Evolutionary conservation across 208 protist genomes (phyloP), one percentile per base, ranked within the genome.

Genomic region (Trypanosoma brucei): DNA sequence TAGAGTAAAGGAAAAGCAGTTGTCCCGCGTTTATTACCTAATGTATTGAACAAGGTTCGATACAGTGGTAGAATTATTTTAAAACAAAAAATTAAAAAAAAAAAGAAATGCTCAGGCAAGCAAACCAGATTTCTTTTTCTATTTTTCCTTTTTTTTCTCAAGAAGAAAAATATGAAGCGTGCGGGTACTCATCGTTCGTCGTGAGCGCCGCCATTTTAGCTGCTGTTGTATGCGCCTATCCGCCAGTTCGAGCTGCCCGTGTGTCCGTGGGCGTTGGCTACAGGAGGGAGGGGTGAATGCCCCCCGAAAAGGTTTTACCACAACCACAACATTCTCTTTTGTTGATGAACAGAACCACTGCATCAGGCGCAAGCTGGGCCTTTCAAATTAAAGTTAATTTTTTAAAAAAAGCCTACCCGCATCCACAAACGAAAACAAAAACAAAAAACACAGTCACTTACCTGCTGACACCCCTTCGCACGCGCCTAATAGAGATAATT

Each of bases 191-290:
- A 46, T 11, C 42, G 22, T 22, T 22, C 22, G 22, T 22, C 22
- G 22, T 22, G 22, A 22, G 22, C 22, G 22, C 22, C 22, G 22
- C 22, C 31, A 36, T 58, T 6, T n/a, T 40, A 14, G 31, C 48
- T 38, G 51, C 50, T 53, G 55, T 73, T 62, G 37, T 40, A 31
- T 35, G 55, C 37, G 67, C 50, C 56, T 62, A 61, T 62, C 50
- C 30, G 67, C 67, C 67, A 65, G 67, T 72, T 72, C 67, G 60
- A 72, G 59, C 56, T 72, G 67, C 60, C 67, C 36, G 60, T 55
- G 49, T 67, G 56, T 46, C 61, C 45, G 57, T 53, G 37, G 48
- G 55, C 61, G 33, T 50, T 57, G 40, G 39, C 44, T 39, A 51
- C 48, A 44, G 45, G 11, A 48, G 67, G 39, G 39, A 72, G 67